These are phyloP conservation scores for Coemansia sp. DNA, from an alignment of 192 early-diverging fungal species.

Conservation along the genomic window DNA sequence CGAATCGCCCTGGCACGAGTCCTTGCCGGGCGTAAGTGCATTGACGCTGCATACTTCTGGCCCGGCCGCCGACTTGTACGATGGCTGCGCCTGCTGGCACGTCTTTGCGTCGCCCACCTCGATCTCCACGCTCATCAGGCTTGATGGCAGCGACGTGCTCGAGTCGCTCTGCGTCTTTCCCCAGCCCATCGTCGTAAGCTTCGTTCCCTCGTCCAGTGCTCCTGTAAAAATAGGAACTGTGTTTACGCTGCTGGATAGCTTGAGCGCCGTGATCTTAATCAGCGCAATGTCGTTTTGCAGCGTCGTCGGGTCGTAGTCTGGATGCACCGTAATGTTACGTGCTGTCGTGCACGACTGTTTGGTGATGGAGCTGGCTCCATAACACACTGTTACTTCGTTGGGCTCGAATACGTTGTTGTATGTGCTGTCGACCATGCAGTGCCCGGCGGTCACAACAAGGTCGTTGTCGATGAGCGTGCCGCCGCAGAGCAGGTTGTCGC, in stretches of 20 bases:
- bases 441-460: slow-evolving; percentile 45
- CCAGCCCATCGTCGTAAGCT: slow-evolving; percentile 50
- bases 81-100: slow-evolving; percentile 19
- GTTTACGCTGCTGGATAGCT: neutral
- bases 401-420: slow-evolving; percentile 15
- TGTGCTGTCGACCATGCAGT: slow-evolving; percentile 37
- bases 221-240: slow-evolving; percentile 24
- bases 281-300: slow-evolving; percentile 47
- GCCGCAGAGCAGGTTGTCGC: slow-evolving; percentile 33
- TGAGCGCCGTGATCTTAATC: slow-evolving; percentile 23
- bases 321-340: slow-evolving; percentile 27
- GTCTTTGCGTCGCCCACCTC: slow-evolving; percentile 17
- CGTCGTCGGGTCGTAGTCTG: slow-evolving; percentile 20
- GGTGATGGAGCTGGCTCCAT: slow-evolving; percentile 23
- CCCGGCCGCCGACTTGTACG: slow-evolving; percentile 27
- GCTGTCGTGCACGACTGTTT: slow-evolving; percentile 23
- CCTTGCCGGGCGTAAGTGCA: slow-evolving; percentile 43
- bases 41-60: slow-evolving; percentile 44
- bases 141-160: slow-evolving; percentile 9
- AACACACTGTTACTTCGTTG: slow-evolving; percentile 33
- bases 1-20: slow-evolving; percentile 53
- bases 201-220: slow-evolving; percentile 18
- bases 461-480: slow-evolving; percentile 30
- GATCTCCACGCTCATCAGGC: slow-evolving; percentile 31
- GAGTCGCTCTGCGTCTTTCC: slow-evolving; percentile 34